Base-by-base conservation (phyloP, 1,284 basidiomycete genomes). In the Amylostereum chailletii region DNA sequence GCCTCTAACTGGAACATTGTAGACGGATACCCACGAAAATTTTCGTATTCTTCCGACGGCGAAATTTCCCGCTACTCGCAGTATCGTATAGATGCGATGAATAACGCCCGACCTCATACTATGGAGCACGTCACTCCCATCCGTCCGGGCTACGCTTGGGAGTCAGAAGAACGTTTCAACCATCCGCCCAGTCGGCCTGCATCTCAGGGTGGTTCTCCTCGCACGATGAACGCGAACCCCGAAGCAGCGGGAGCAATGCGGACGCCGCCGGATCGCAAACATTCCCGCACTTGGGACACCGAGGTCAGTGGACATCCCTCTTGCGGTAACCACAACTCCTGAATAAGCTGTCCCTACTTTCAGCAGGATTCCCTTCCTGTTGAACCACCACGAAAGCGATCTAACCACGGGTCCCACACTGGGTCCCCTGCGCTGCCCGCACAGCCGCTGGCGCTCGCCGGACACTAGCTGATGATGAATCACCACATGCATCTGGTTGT, bases 81-180 rank as follows among this genome's bases (percentile, higher is more conserved):
- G 27, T 43, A 30, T 19, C 19, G 19, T 1, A 19, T 19, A 19
- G 19, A 19, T 19, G 19, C 19, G 19, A 19, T 19, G 19, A 43
- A 43, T 30, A 29, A 10, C 5, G 19, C 29, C 5, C 42, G 42
- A 10, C 29, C 42, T 26, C 42, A 43, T 29, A 29, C 30, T 27
- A 43, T 43, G 7, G 42, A 43, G 32, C 42, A 43, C 27, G 42
- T 29, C 11, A 31, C 49, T 27, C 46, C 47, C 1, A 56, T 56
- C 52, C 56, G 52, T 3, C 37, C 52, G 1, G 52, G 52, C 1
- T 57, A 57, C 40, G 4, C 49, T 1, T 57, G 56, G 56, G 56
- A 56, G 11, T 43, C 42, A 30, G 52, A 53, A 3, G 51, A 52
- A 10, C 46, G 40, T 9, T 48, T 41, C 3, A 19, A 30, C 34